Conservation (phyloP, 1,284 basidiomycete genomes). For the Rhodotorula sp. region DNA sequence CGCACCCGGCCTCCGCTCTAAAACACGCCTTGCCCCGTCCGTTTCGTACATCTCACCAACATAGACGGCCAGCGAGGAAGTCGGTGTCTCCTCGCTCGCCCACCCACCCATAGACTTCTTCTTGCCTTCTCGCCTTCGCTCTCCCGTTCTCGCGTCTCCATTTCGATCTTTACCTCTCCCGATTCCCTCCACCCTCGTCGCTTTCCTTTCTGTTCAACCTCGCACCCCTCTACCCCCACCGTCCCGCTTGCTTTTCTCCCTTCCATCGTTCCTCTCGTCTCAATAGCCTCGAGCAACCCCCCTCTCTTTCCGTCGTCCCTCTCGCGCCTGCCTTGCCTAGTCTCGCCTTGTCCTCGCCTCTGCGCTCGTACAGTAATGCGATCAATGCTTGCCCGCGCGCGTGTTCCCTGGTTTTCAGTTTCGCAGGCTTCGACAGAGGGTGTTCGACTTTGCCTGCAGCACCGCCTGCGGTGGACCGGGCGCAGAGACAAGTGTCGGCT, state of each 20-base stretch:
- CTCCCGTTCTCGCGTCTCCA: background rate
- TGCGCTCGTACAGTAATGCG: background rate
- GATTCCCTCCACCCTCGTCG: background rate
- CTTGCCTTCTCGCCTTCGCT: background rate
- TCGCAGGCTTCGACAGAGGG: too few relatives aligned
- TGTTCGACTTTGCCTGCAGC: too few relatives aligned
- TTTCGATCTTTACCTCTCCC: background rate
- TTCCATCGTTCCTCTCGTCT: too few relatives aligned
- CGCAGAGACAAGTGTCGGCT: too few relatives aligned
- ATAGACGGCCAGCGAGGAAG: conserved; percentile 1
- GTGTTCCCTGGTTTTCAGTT: too few relatives aligned
- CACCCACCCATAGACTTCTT: background rate
- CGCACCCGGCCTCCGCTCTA: background rate
- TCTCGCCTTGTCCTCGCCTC: background rate
- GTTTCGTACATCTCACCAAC: background rate
- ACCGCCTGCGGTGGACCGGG: too few relatives aligned
- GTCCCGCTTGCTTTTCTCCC: too few relatives aligned
- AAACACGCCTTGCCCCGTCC: background rate
- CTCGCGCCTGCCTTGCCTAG: background rate
- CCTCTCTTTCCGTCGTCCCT: background rate
- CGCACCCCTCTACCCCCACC: background rate
- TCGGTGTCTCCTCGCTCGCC: background rate
- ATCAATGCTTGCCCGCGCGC: background rate
- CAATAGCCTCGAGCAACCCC: too few relatives aligned
- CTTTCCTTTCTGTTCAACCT: background rate